phyloP scores from a whole-genome alignment of 768 basidiomycete species.

The Leccinum disarticulatum region DNA sequence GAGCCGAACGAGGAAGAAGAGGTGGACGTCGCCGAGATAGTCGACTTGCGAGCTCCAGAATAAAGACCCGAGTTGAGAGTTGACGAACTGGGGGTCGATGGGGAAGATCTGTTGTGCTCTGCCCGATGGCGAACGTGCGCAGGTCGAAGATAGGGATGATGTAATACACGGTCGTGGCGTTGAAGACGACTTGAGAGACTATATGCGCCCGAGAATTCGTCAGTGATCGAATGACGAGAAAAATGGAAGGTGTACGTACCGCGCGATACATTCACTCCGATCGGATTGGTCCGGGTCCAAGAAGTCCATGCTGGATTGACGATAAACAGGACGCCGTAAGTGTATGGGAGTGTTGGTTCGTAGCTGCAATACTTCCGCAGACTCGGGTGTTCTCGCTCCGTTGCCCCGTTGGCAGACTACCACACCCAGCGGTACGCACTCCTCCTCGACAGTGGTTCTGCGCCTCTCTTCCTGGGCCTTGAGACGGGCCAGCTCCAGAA shows the following conservation, averaged over 20 bases:
- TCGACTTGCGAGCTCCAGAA: slow-evolving; percentile 29
- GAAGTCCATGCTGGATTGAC: slow-evolving; percentile 88
- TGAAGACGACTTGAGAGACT: slow-evolving; percentile 71
- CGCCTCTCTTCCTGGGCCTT: slow-evolving; percentile 56
- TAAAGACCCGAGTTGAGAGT: slow-evolving; percentile 52
- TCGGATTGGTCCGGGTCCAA: slow-evolving; percentile 51
- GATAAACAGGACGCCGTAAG: slow-evolving; percentile 60
- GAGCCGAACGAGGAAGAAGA: slow-evolving; percentile 37
- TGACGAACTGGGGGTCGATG: slow-evolving; percentile 65
- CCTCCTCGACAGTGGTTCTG: slow-evolving; percentile 48
- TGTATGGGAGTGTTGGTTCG: slow-evolving; percentile 48
- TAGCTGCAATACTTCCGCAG: slow-evolving; percentile 42
- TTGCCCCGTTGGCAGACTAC: slow-evolving; percentile 10
- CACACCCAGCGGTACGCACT: slow-evolving; percentile 27
- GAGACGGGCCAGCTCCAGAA: slow-evolving; percentile 72
- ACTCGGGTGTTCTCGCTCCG: slow-evolving; percentile 28
- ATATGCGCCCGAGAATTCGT: slow-evolving; percentile 18
- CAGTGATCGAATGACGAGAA: slow-evolving; percentile 9
- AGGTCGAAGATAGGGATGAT: slow-evolving; percentile 57
- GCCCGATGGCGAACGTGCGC: slow-evolving; percentile 28
- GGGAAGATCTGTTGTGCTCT: slow-evolving; percentile 25
- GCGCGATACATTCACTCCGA: slow-evolving; percentile 52
- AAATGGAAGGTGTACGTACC: slow-evolving; percentile 45
- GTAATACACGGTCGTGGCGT: slow-evolving; percentile 57
- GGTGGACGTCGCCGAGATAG: slow-evolving; percentile 26